These are phyloP conservation scores for Polygonum aviculare DNA, from an alignment of 148 eudicot species.

Conservation along the genomic window DNA sequence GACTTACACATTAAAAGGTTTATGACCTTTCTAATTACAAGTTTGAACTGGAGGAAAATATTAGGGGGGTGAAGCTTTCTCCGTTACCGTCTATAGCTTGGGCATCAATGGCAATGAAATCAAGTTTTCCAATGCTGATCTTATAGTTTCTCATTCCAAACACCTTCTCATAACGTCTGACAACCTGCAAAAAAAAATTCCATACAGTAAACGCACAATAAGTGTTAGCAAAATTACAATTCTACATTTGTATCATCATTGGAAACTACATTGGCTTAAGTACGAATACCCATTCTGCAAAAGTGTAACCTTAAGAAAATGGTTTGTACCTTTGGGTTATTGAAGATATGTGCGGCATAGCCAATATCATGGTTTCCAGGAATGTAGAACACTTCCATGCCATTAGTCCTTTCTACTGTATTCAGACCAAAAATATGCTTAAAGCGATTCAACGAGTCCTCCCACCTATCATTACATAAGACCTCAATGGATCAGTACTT, in stretches of 20 bases:
- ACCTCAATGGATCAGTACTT: not conserved
- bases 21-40: not conserved
- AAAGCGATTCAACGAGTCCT: conserved; percentile 78
- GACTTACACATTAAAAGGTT: not conserved
- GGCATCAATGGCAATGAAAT: conserved; percentile 80
- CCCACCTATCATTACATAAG: conserved; percentile 46
- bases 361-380: conserved; percentile 95
- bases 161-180: conserved; percentile 58
- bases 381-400: conserved; percentile 44
- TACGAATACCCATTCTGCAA: not conserved
- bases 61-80: not conserved
- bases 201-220: not conserved
- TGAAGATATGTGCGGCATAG: conserved; percentile 47
- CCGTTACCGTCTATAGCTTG: conserved; percentile 77
- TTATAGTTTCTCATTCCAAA: conserved; percentile 66
- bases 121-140: conserved; percentile 63
- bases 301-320: not conserved
- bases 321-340: conserved; percentile 50
- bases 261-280: not conserved
- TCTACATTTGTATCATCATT: not conserved
- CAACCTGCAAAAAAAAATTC: conserved; percentile 33
- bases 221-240: not conserved
- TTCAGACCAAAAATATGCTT: conserved; percentile 74
- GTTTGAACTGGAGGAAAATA: not conserved
- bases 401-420: conserved; percentile 30